Evolutionary conservation across 441 rosid genomes (phyloP).

Genomic region (Pelargonium australe): DNA sequence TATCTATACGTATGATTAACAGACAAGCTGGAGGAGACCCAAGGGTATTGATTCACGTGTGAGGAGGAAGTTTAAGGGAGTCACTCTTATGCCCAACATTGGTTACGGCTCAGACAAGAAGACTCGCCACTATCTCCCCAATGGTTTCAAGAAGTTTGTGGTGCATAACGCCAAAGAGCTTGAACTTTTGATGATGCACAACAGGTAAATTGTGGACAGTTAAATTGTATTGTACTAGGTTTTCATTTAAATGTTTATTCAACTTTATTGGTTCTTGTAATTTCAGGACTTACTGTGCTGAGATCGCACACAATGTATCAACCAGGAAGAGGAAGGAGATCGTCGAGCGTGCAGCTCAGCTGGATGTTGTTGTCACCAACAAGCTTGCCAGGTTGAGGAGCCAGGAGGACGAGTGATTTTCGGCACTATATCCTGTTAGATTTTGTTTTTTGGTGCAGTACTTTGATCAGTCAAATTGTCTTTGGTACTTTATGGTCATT

Average conservation of each 20-base stretch:
- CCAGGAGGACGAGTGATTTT: no score
- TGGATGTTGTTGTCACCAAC: slow-evolving; percentile 22
- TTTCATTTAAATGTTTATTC: no score
- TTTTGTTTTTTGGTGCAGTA: no score
- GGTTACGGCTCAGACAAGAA: slow-evolving; percentile 23
- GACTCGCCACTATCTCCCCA: slow-evolving; percentile 22
- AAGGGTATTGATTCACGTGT: slow-evolving; percentile 22
- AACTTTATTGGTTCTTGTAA: no score
- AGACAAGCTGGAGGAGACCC: slow-evolving; percentile 24
- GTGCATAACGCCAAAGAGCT: slow-evolving; percentile 18
- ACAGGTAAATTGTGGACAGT: background rate
- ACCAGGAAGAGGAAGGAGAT: slow-evolving; percentile 19
- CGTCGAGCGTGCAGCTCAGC: slow-evolving; percentile 24
- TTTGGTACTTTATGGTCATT: no score
- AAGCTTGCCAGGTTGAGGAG: background rate
- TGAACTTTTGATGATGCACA: slow-evolving; percentile 20
- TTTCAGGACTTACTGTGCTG: slow-evolving; percentile 23
- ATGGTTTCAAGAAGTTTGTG: slow-evolving; percentile 24
- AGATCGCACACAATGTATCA: no score
- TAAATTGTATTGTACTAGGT: no score
- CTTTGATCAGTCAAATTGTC: no score
- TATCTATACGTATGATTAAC: background rate
- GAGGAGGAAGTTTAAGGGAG: slow-evolving; percentile 22
- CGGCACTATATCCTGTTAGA: no score
- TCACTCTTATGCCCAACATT: slow-evolving; percentile 20